Base-by-base conservation (phyloP, 768 basidiomycete genomes). In the Lentinula aciculospora region DNA sequence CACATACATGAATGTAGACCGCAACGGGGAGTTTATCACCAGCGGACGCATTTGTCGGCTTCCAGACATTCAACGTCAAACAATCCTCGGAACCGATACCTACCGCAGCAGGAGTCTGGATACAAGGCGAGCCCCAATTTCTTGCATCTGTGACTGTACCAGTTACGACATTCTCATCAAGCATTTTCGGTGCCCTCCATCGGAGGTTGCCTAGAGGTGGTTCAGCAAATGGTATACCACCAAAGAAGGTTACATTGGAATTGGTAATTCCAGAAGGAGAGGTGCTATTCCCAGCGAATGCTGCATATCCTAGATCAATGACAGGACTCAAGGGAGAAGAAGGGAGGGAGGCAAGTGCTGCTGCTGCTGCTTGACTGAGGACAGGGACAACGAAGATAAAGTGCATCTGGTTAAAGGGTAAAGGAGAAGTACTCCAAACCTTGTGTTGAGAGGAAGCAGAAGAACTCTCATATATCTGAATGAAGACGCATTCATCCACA, bases 81-180 rank as follows among this genome's bases (percentile, higher is more conserved):
- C 76, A 78, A 58, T 77, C 75, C 68, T 80, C 78, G 8, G 69
- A 69, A 10, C 77, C 79, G 25, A 78, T 69, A 9, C 77, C 77
- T 6, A 76, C 74, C 1, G 68, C 69, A 8, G 79, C 78, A 4
- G 79, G 78, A 29, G 71, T 63, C 62, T 81, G 79, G 29, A 81
- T 72, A 58, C 78, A 80, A 0, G 76, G 64, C 0, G 76, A 68
- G 0, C 77, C 78, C 71, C 74, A 81, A 53, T 70, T 72, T 48
- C 76, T 62, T 27, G 77, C 77, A 62, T 80, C 78, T 13, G 67
- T 63, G 5, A 78, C 67, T 27, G 61, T 45, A 12, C 61, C 60
- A 1, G 68, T 60, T 21, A 46, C 54, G 1, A 17, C 56, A 4
- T 49, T 49, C 56, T 77, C 77, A 56, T 78, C 64, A 31, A 80